Evolutionary conservation across 352 stramenopile species (phyloP).

Genomic region (Globisporangium polare): DNA sequence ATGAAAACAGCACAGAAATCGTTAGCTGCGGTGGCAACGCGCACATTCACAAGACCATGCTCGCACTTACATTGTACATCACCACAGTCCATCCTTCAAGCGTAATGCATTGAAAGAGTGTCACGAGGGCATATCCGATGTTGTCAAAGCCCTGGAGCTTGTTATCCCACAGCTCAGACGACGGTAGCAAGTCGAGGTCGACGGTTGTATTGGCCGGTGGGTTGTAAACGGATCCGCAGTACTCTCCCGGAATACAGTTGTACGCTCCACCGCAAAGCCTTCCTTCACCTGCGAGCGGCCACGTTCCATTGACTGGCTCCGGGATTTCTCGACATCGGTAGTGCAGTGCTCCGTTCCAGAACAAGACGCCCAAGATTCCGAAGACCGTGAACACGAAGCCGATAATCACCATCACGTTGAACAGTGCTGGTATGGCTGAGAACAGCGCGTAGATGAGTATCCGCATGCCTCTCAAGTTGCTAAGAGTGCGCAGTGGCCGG

Average conservation of each 20-base stretch:
- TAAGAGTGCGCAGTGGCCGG: slow-evolving; percentile 58
- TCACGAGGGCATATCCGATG: slow-evolving; percentile 71
- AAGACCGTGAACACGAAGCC: slow-evolving; percentile 72
- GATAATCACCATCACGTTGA: slow-evolving; percentile 67
- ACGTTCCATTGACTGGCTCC: slow-evolving; percentile 41
- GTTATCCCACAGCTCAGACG: slow-evolving; percentile 61
- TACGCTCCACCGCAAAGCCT: slow-evolving; percentile 34
- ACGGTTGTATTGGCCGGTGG: slow-evolving; percentile 25
- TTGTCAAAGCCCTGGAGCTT: slow-evolving; percentile 84
- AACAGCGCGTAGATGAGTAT: slow-evolving; percentile 60
- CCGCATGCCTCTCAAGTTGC: slow-evolving; percentile 32
- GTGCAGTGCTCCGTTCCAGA: slow-evolving; percentile 51
- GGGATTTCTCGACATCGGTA: slow-evolving; percentile 48
- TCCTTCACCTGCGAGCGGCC: slow-evolving; percentile 22
- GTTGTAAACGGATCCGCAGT: slow-evolving; percentile 44
- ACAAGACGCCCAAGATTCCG: slow-evolving; percentile 58
- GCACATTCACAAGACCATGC: background rate
- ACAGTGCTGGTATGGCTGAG: slow-evolving; percentile 44
- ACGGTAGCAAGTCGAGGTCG: slow-evolving; percentile 25
- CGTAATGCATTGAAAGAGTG: slow-evolving; percentile 88
- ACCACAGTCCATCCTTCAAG: slow-evolving; percentile 85
- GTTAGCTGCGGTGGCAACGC: background rate
- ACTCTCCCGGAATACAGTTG: slow-evolving; percentile 23
- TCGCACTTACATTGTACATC: slow-evolving; percentile 76
- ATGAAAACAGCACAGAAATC: background rate